Base-by-base conservation (phyloP, 306 rosid genomes). In the Sechiopsis laciniata region DNA sequence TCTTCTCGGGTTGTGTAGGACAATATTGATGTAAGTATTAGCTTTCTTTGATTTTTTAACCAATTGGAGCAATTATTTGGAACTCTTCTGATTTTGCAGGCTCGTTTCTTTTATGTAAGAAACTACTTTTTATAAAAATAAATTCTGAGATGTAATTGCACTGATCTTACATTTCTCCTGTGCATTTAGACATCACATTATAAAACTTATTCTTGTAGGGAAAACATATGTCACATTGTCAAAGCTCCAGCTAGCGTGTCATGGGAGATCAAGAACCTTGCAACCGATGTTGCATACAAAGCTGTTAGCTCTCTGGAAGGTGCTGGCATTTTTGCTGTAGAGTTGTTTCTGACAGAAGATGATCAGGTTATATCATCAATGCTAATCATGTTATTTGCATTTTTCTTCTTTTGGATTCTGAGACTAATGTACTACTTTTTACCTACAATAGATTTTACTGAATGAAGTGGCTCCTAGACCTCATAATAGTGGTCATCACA, bases 401-500 rank as follows among this genome's bases (percentile, higher is more conserved):
- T 2, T 64, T 57, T 55, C 19, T 11, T 55, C 45, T 56, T 72
- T 22, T 68, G 56, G 40, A 68, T 40, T 68, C 12, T 6, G 73
- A 57, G 57, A 48, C 40, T 68, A 68, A 68, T 68, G 55, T 21
- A 48, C 73, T 67, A 21, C 55, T 45, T 67, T 66, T n/a, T 65
- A 65, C 55, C 74, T 71, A 79, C 63, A 71, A 71, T 88, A 94
- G 96, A 91, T 94, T 86, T 80, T 94, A 77, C 77, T 94, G 62
- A 91, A 94, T 84, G 99, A 94, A 88, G 97, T 94, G 40, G 99
- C 96, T 7, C 96, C 92, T 75, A 87, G 97, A 77, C 96, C 97
- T 77, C 99, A 94, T 78, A 94, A 91, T 77, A 94, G 97, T n/a
- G 97, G 99, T 59, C 98, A 93, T 82, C 96, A 93, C 76, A 93